phyloP scores from a whole-genome alignment of 495 filamentous ascomycete species.

The Lindgomyces ingoldianus region DNA sequence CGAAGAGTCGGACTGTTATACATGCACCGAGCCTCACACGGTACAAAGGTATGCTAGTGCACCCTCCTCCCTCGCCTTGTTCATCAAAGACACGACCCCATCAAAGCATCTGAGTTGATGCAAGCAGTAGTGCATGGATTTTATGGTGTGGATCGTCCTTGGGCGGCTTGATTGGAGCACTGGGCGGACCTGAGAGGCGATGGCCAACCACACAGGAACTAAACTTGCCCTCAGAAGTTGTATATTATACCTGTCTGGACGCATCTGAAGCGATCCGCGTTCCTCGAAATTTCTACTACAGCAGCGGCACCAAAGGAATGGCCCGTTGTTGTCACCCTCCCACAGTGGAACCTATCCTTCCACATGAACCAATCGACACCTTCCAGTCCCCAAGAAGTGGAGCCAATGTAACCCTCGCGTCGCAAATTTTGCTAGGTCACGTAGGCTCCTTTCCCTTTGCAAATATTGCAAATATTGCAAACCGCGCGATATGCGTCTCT shows the following conservation, averaged over 20 bases:
- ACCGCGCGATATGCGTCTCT: constrained; percentile 47
- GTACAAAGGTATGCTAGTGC: constrained; percentile 59
- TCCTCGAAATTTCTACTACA: constrained; percentile 47
- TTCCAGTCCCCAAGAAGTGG: constrained; percentile 53
- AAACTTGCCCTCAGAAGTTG: constrained; percentile 57
- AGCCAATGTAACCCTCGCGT: constrained; percentile 53
- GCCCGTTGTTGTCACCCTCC: constrained; percentile 42
- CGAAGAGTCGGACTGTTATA: constrained; percentile 61
- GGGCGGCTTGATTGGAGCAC: constrained; percentile 39
- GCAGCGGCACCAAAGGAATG: constrained; percentile 50
- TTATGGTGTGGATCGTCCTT: constrained; percentile 43
- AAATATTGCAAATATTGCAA: constrained; percentile 47
- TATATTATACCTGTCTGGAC: constrained; percentile 61
- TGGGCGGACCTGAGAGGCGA: too few relatives aligned
- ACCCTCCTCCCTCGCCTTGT: constrained; percentile 53
- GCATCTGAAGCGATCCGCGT: constrained; percentile 52
- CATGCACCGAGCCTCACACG: constrained; percentile 59
- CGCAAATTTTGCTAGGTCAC: constrained; percentile 52
- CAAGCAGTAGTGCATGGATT: constrained; percentile 54
- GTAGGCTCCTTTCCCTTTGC: constrained; percentile 39
- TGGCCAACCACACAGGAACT: too few relatives aligned
- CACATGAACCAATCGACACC: constrained; percentile 48
- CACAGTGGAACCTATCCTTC: constrained; percentile 43
- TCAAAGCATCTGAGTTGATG: constrained; percentile 62
- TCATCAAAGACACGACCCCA: constrained; percentile 52